Percentiles rank a stretch among this genome's conserved stretches.
Conservation (phyloP, 495 filamentous ascomycete genomes). For the Xylaria grammica region DNA sequence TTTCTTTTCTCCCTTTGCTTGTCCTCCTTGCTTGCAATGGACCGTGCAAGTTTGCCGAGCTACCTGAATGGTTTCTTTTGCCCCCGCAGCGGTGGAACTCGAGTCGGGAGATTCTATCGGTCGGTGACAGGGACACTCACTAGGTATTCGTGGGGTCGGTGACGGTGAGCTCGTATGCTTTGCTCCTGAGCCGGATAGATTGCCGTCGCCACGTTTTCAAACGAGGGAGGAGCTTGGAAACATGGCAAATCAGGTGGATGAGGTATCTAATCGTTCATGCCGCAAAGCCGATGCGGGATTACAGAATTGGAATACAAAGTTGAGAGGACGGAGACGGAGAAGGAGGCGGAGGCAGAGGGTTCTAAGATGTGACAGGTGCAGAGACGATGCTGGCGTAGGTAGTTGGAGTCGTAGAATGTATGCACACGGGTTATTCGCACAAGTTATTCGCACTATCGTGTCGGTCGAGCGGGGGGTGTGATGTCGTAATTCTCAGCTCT, state of each 20-base stretch:
- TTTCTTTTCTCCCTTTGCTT: conserved; percentile 18
- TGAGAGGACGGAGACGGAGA: conserved; percentile 13
- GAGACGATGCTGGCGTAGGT: neutral
- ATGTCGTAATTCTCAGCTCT: neutral
- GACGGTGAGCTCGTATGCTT: neutral
- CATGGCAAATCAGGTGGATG: conserved; percentile 12
- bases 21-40: conserved; percentile 11
- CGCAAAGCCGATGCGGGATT: conserved; percentile 7
- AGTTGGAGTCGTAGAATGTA: neutral
- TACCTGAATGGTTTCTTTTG: conserved; percentile 17
- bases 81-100: conserved; percentile 26
- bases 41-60: conserved; percentile 7
- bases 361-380: conserved; percentile 8
- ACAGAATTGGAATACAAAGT: neutral
- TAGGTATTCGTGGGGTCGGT: conserved; percentile 17
- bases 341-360: no score
- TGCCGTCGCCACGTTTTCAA: conserved; percentile 19
- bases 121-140: conserved; percentile 3
- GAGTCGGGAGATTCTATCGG: conserved; percentile 16
- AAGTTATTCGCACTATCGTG: conserved; percentile 1
- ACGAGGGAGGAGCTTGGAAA: neutral
- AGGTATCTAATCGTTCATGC: neutral
- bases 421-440: neutral
- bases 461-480: neutral
- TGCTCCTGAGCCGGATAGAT: neutral